Base-by-base conservation (phyloP, 805 yeast genomes). In the Spathaspora hagerdaliae region DNA sequence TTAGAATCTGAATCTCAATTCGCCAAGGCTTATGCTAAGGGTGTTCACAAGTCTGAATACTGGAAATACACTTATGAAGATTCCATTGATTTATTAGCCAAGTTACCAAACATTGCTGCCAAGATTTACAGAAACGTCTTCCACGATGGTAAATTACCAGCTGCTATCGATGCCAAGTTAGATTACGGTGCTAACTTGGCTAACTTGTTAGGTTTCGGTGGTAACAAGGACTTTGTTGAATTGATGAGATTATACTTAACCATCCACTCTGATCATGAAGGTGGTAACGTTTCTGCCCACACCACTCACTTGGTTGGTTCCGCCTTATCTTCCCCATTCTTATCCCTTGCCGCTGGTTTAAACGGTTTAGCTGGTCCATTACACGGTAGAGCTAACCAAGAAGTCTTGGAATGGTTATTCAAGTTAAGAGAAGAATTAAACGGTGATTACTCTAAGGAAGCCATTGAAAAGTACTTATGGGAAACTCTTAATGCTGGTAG, bases 381-480 rank as follows among this genome's bases (percentile, higher is more conserved):
- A 57, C 95, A 86, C 67, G 94, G 94, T 31, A 74, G 86, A 54
- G 95, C 94, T 48, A 85, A 86, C 64, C 95, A 86, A 68, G 94
- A 86, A 68, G 94, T 86, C 45, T 81, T 86, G 52, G 78, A 84
- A 61, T 86, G 85, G 73, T 77, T 85, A 56, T 70, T 81, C 61
- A 78, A 77, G 56, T 79, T 84, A 83, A 75, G 75, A 65, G 77
- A 77, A 58, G 74, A 74, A 53, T 75, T 85, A 60, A 75, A 82
- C 57, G 95, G 90, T 67, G 77, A 71, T 51, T 61, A 64, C 56
- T 67, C 78, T 53, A 65, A 72, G 53, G 73, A 63, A 47, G 76
- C 79, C 57, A 82, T 86, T 53, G 82, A 79, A 65, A 71, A 74
- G 54, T 81, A 82, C 73, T 69, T 86, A 57, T 85, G 94, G 94